phyloP scores from a whole-genome alignment of 129 eudicot species.

The Pittosporum tobira region DNA sequence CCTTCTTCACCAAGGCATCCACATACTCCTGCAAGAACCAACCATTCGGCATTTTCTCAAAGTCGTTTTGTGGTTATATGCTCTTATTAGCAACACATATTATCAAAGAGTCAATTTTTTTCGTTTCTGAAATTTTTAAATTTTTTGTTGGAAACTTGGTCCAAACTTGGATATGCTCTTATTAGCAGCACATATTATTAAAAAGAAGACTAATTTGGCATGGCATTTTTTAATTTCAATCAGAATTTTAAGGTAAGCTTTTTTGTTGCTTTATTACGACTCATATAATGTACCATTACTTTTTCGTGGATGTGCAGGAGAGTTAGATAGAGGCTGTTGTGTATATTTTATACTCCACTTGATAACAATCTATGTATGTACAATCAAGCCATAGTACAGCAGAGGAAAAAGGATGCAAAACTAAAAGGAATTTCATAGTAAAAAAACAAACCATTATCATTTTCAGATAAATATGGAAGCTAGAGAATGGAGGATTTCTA shows the following conservation, averaged over 20 bases:
- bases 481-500: constrained; percentile 10
- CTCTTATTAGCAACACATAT: too few species aligned
- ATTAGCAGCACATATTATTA: neutral
- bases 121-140: neutral
- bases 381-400: neutral
- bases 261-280: neutral
- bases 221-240: neutral
- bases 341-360: too few species aligned
- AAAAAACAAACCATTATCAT: neutral
- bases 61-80: too few species aligned
- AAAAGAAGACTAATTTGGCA: neutral
- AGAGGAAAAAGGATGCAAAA: neutral
- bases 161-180: neutral
- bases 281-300: too few species aligned
- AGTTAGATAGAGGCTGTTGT: too few species aligned
- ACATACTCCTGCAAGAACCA: constrained; percentile 59
- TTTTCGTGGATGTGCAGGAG: too few species aligned
- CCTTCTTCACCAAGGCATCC: constrained; percentile 88
- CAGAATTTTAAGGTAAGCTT: neutral
- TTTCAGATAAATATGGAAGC: neutral
- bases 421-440: neutral
- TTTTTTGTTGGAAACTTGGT: neutral
- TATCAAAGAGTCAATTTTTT: too few species aligned
- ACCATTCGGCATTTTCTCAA: neutral
- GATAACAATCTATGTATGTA: too few species aligned